Evolutionary conservation across 2,329 filamentous ascomycete species (phyloP).

Genomic region (Fusarium keratoplasticum): DNA sequence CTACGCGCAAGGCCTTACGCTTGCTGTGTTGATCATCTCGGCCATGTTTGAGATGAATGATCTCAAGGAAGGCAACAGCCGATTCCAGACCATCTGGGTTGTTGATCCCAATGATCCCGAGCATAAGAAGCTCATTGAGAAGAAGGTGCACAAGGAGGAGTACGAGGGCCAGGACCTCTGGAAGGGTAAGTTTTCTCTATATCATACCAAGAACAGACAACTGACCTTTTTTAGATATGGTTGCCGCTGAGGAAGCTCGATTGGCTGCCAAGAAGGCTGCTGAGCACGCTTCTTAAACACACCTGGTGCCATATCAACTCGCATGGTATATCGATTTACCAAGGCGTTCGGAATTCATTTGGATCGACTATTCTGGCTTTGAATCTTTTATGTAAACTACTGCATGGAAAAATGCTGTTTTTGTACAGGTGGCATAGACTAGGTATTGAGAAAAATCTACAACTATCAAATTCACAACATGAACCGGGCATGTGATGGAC

Average conservation of each 20-base stretch:
- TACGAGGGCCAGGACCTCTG: slow-evolving; percentile 92
- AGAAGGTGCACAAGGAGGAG: slow-evolving; percentile 85
- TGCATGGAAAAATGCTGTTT: background rate
- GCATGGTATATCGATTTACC: background rate
- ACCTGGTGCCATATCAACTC: background rate
- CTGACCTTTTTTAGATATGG: background rate
- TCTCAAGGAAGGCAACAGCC: slow-evolving; percentile 77
- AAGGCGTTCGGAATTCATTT: background rate
- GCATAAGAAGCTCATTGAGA: slow-evolving; percentile 83
- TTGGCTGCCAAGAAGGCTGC: background rate
- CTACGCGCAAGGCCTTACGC: slow-evolving; percentile 81
- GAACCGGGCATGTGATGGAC: background rate
- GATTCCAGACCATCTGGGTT: slow-evolving; percentile 86
- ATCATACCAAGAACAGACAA: rapidly evolving
- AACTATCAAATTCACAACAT: background rate
- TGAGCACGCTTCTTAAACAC: background rate
- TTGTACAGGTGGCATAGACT: background rate
- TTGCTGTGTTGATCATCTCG: slow-evolving; percentile 83
- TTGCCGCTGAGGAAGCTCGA: background rate
- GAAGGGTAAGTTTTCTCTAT: slow-evolving; percentile 71
- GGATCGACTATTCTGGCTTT: background rate
- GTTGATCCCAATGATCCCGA: slow-evolving; percentile 83
- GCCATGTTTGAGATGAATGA: slow-evolving; percentile 85
- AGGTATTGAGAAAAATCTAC: background rate
- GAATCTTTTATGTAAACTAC: background rate